phyloP scores from a whole-genome alignment of 2,329 filamentous ascomycete species.

The Xylaria hypoxylon region DNA sequence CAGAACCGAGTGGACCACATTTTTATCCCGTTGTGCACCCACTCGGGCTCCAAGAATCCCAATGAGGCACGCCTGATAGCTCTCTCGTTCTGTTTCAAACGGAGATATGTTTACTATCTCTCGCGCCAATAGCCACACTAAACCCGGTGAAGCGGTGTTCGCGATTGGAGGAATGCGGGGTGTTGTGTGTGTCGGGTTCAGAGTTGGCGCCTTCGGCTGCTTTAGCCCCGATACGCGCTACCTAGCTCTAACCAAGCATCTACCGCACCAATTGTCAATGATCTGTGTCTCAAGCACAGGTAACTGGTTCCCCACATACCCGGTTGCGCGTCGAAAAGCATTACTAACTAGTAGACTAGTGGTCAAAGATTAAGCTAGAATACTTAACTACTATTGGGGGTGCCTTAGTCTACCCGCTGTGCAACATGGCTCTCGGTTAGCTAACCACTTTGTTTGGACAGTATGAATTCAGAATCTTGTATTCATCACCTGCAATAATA shows the following conservation, averaged over 20 bases:
- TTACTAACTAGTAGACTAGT: background rate
- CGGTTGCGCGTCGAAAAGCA: slow-evolving; percentile 8
- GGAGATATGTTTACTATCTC: slow-evolving; percentile 23
- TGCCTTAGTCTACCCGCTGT: slow-evolving; percentile 23
- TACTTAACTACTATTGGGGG: slow-evolving; percentile 2
- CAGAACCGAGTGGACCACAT: slow-evolving; percentile 14
- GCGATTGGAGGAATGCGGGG: slow-evolving; percentile 41
- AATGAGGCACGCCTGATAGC: slow-evolving; percentile 18
- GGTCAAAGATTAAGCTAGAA: slow-evolving; percentile 5
- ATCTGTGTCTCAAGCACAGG: slow-evolving; percentile 1
- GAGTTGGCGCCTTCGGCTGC: slow-evolving; percentile 36
- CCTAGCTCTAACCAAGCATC: slow-evolving; percentile 18
- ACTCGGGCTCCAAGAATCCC: slow-evolving; percentile 19
- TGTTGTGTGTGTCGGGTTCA: slow-evolving; percentile 24
- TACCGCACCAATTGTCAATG: slow-evolving; percentile 41
- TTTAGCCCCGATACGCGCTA: slow-evolving; percentile 39
- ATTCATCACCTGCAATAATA: background rate
- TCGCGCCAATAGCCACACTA: slow-evolving; percentile 29
- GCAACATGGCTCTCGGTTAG: slow-evolving; percentile 7
- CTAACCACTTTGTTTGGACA: background rate
- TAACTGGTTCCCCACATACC: slow-evolving; percentile 21
- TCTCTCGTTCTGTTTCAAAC: slow-evolving; percentile 16
- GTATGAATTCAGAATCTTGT: background rate
- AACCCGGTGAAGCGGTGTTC: slow-evolving; percentile 1
- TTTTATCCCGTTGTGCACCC: slow-evolving; percentile 21